phyloP scores from a whole-genome alignment of 139 green algal genomes.

The Dunaliella primolecta region DNA sequence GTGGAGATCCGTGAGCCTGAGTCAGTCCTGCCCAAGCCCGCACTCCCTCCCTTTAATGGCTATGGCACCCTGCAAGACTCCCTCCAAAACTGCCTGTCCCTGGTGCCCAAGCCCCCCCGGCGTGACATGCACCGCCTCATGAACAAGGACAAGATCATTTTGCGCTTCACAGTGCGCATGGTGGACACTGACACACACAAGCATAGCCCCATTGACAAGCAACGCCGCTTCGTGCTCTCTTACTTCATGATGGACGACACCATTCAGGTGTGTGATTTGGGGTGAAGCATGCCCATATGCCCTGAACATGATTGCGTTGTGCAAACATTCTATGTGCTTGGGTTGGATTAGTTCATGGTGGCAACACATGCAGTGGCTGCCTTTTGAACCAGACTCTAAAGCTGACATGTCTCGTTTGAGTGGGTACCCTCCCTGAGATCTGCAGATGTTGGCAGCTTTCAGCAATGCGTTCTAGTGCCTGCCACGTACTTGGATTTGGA shows the following conservation, averaged over 20 bases:
- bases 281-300: no score
- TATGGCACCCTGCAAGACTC: constrained; percentile 80
- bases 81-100: constrained; percentile 79
- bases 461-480: no score
- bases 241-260: constrained; percentile 91
- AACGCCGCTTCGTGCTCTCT: constrained; percentile 80
- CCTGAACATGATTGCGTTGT: no score
- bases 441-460: no score
- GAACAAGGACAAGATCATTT: constrained; percentile 84
- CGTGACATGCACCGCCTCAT: constrained; percentile 85
- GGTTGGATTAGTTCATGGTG: no score
- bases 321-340: no score
- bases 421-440: no score
- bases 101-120: constrained; percentile 73
- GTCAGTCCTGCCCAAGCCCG: constrained; percentile 31
- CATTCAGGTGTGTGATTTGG: constrained; percentile 19
- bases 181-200: constrained; percentile 52
- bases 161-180: constrained; percentile 66
- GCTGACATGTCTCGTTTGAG: no score
- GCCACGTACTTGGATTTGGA: no score
- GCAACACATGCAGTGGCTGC: no score
- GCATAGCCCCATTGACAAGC: constrained; percentile 38
- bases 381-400: no score
- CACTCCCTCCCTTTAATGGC: constrained; percentile 75
- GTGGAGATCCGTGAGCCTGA: constrained; percentile 66